phyloP scores from a whole-genome alignment of 164 flowering plant genomes.

The Annona squamosa region DNA sequence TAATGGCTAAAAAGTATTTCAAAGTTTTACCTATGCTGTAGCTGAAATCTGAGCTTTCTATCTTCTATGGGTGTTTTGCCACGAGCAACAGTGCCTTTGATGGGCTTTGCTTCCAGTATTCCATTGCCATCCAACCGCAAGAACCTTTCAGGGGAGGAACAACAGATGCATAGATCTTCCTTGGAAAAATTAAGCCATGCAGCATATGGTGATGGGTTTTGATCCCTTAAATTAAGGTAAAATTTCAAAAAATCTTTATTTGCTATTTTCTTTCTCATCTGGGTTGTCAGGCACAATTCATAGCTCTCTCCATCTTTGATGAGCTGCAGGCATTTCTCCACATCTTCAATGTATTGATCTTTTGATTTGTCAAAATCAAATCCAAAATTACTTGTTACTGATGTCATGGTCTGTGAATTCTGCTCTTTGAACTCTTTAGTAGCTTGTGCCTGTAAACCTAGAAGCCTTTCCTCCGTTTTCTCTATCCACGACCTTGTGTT shows the following conservation, averaged over 20 bases:
- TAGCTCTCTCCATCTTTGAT: constrained; percentile 97
- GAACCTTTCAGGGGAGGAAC: constrained; percentile 96
- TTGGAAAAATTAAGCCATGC: constrained; percentile 87
- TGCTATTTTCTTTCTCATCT: constrained; percentile 45
- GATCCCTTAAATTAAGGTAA: constrained; percentile 69
- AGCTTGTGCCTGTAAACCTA: constrained; percentile 25
- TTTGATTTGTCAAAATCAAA: constrained; percentile 63
- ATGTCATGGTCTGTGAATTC: constrained; percentile 2
- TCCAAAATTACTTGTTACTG: constrained; percentile 20
- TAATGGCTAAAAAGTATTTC: not conserved
- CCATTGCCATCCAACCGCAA: constrained; percentile 59
- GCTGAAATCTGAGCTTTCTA: constrained; percentile 45
- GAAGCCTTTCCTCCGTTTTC: constrained; percentile 53
- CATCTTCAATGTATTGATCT: constrained; percentile 64
- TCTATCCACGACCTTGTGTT: constrained; percentile 55
- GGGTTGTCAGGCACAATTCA: constrained; percentile 91
- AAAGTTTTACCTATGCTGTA: constrained; percentile 59
- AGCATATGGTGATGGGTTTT: constrained; percentile 96
- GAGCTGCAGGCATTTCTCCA: constrained; percentile 57
- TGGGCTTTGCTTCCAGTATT: constrained; percentile 92
- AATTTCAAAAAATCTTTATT: constrained; percentile 52
- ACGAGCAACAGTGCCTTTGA: constrained; percentile 89
- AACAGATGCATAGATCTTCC: constrained; percentile 64
- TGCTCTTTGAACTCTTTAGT: constrained; percentile 11
- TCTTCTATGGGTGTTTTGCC: constrained; percentile 68